A percentile compares a stretch with the other conserved stretches of the same genome.
These are phyloP conservation scores for Lipomyces sp. DNA, from an alignment of 805 yeast genomes.

Conservation along the genomic window DNA sequence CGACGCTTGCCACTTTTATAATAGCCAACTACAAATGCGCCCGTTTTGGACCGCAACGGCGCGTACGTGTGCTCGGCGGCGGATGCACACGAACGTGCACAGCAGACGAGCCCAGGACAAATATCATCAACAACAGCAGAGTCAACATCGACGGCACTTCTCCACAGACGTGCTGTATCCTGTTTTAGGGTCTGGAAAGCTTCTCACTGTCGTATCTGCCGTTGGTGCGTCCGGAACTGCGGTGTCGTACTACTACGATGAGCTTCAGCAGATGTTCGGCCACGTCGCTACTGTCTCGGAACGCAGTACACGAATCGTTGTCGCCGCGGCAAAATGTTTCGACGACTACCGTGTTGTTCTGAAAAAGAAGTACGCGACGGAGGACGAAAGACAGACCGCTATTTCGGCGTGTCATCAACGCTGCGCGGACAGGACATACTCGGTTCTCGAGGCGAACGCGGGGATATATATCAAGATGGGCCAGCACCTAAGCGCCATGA, in stretches of 20 bases:
- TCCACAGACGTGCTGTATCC: no score
- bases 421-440: slow-evolving; percentile 75
- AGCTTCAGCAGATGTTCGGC: slow-evolving; percentile 15
- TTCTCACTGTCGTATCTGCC: slow-evolving; percentile 6
- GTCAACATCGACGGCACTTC: no score
- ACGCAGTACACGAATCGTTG: slow-evolving; percentile 28
- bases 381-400: slow-evolving; percentile 50
- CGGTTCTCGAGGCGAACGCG: slow-evolving; percentile 79
- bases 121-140: no score
- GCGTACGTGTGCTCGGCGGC: no score
- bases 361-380: slow-evolving; percentile 42
- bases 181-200: not conserved
- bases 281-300: slow-evolving; percentile 17
- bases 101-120: no score
- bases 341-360: slow-evolving; percentile 61
- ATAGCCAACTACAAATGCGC: no score
- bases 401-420: slow-evolving; percentile 63
- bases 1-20: no score
- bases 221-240: slow-evolving; percentile 18
- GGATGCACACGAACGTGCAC: no score
- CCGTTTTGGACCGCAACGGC: no score
- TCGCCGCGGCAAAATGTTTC: slow-evolving; percentile 72
- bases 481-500: slow-evolving; percentile 89
- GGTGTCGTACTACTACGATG: slow-evolving; percentile 18
- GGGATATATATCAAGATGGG: slow-evolving; percentile 94